A percentile compares a stretch with the other conserved stretches of the same genome.
Conservation (phyloP, 108 stramenopile species). For the Nitzschia putrida region DNA sequence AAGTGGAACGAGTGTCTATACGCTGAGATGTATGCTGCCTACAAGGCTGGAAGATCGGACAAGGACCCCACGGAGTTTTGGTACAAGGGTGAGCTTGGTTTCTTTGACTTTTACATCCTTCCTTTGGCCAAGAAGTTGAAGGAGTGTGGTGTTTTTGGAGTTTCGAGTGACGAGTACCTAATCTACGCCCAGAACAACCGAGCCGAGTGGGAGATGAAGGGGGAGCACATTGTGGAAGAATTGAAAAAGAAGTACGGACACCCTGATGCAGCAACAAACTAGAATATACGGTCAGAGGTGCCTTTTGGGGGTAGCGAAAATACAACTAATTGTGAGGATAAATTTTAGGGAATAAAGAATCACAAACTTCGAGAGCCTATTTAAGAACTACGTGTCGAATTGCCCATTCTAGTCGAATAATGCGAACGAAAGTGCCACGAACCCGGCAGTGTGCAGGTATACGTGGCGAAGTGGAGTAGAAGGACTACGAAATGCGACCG, state of each 20-base stretch:
- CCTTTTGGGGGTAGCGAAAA: no score
- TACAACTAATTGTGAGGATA: no score
- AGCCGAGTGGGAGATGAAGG: conserved; percentile 8
- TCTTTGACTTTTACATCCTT: neutral
- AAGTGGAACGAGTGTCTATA: neutral
- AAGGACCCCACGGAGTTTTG: neutral
- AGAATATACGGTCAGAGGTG: no score
- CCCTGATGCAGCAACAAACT: neutral
- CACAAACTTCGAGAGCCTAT: no score
- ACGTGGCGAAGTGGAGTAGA: no score
- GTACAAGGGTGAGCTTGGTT: conserved; percentile 10
- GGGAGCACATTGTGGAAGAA: conserved; percentile 2
- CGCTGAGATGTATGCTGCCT: neutral
- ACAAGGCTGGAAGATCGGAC: conserved; percentile 1
- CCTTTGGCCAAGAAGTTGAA: conserved; percentile 5
- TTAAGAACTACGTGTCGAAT: no score
- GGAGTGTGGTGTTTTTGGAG: conserved; percentile 7
- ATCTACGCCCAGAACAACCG: conserved; percentile 1
- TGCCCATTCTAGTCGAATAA: no score
- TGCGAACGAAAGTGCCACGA: no score
- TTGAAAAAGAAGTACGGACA: neutral
- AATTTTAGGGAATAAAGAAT: no score
- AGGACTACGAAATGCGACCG: no score
- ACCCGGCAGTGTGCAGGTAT: no score
- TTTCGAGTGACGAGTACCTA: neutral